These are phyloP conservation scores for Pinus tabuliformis DNA, from an alignment of 75 land plant genomes.

Conservation along the genomic window DNA sequence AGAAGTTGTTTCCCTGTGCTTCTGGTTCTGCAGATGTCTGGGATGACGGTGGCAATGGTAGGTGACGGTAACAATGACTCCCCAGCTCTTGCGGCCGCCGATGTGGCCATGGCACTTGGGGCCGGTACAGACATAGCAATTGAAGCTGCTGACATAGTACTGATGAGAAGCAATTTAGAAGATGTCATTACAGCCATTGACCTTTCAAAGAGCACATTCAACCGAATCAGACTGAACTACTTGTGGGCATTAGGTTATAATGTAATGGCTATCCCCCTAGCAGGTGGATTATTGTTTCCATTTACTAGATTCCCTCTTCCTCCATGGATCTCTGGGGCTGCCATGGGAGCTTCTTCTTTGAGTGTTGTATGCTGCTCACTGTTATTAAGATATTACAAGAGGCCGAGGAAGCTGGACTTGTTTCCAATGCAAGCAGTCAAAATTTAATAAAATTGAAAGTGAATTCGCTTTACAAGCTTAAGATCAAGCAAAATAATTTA, in stretches of 20 bases:
- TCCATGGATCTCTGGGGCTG: constrained; percentile 98
- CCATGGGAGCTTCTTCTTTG: constrained; percentile 96
- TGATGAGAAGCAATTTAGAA: constrained; percentile 92
- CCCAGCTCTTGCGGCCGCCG: constrained; percentile 90
- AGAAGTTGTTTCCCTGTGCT: background rate
- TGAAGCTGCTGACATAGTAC: constrained; percentile 96
- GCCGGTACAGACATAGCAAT: constrained; percentile 99
- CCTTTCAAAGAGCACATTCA: constrained; percentile 79
- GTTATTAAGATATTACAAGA: constrained; percentile 70
- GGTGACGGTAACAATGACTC: constrained; percentile 99
- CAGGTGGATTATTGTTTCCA: constrained; percentile 89
- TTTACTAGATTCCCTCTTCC: constrained; percentile 74
- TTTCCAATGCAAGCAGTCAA: constrained; percentile 6
- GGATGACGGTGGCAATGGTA: constrained; percentile 86
- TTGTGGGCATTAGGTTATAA: constrained; percentile 96
- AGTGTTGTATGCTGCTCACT: constrained; percentile 94
- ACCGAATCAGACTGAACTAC: constrained; percentile 78
- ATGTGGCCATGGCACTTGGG: constrained; percentile 98
- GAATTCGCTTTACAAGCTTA: too few relatives aligned
- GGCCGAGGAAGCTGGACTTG: constrained; percentile 46
- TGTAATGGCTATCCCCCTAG: constrained; percentile 80
- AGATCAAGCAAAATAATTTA: too few relatives aligned
- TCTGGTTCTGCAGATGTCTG: constrained; percentile 49
- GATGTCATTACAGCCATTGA: constrained; percentile 94
- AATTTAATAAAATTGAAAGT: background rate